Base-by-base conservation (phyloP, 2,329 filamentous ascomycete genomes). In the Samsoniella hepiali region DNA sequence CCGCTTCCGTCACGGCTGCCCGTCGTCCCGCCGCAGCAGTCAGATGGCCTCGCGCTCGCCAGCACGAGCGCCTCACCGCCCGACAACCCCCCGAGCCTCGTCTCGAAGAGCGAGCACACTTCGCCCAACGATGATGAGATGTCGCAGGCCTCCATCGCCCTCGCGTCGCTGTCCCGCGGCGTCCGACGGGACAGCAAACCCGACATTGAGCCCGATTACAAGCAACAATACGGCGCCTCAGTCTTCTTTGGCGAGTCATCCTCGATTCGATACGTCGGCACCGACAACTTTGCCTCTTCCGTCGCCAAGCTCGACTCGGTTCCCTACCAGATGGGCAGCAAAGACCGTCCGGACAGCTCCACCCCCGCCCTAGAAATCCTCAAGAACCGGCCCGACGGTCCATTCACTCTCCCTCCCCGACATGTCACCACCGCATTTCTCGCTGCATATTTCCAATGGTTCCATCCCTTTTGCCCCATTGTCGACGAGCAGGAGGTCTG, bases 401-500 rank as follows among this genome's bases (percentile, higher is more conserved):
- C 64, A 8, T 78, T 82, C 50, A 73, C 75, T 0, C 79, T 81
- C 36, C 80, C 81, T 0, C 70, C 74, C 0, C 68, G 67, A 10
- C 64, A 72, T 0, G 72, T 77, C 9, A 74, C 75, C 42, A 71
- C 76, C 7, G 71, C 70, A 3, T 68, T 82, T 1, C 66, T 83
- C 1, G 69, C 74, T 9, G 79, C 79, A 3, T 84, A 82, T 68
- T 84, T 84, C 61, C 71, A 74, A 22, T 81, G 80, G 76, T 83
- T 83, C 54, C 82, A 84, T 65, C 79, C 81, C 0, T 80, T 79
- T 59, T 84, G 82, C 53, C 78, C 81, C 0, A 75, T 84, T 11
- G 66, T 84, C 1, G 79, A 83, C 64, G 76, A 79, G n/a, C 67
- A 69, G 1, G 73, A 76, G 0, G 69, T 81, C 6, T 74, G 75